Evolutionary conservation across 164 flowering plant genomes (phyloP), one percentile per base, ranked within the genome.

Genomic region (Vitis riparia): DNA sequence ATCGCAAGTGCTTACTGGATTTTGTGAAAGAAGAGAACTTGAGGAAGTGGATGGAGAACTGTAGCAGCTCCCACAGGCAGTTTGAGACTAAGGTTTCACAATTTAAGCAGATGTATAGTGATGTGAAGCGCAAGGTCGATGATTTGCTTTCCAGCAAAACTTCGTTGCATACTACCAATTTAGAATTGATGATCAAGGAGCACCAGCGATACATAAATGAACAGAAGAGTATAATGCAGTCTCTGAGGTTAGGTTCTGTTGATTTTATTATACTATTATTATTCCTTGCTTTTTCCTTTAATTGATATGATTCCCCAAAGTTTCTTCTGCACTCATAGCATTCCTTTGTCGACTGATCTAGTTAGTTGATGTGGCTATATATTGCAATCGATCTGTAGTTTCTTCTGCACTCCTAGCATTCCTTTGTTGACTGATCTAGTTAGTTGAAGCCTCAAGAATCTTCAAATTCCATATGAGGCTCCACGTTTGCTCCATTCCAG

Each of bases 201-300:
- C 92, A 88, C 57, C 90, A 87, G 71, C 79, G 79, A 37, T 78
- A 71, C 73, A 83, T 89, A 67, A 74, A 72, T 81, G 99, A 96
- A 69, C 98, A 93, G 62, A 91, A 79, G 78, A 88, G 89, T 74
- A 93, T 96, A 71, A 89, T 91, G 98, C 98, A 89, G 76, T 88
- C 99, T 55, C 75, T 96, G 78, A 93, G 99, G 99, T 96, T 69
- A 23, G 86, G 50, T 75, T 63, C 55, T 19, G 49, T 27, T 58
- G 52, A 7, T 23, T 61, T 10, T 47, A 9, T 70, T 52, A 0
- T 51, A 17, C 15, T 55, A 32, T 30, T n/a, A 53, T 12, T 11
- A 13, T 50, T 19, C 15, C 51, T 63, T 63, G 5, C 27, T 9
- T 27, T 27, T 63, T 44, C 27, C 1, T 48, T n/a, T 16, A 10